A percentile compares a stretch with the other conserved stretches of the same genome.
phyloP scores from a whole-genome alignment of 1,284 basidiomycete species.

The Sparassis latifolia region DNA sequence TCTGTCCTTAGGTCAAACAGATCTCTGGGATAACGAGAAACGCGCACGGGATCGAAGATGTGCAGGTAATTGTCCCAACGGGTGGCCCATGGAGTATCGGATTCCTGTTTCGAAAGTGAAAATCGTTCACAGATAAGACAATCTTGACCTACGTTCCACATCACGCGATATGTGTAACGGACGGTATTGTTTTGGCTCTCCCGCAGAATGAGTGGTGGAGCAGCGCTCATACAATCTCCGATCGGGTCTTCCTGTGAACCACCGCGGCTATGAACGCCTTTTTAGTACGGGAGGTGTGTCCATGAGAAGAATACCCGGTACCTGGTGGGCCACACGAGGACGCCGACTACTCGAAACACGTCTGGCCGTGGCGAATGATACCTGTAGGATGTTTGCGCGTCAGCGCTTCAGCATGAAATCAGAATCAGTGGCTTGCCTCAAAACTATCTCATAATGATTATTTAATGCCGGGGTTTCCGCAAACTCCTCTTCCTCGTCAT shows the following conservation, averaged over 20 bases:
- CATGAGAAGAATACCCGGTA: constrained; percentile 20
- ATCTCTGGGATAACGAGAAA: not conserved
- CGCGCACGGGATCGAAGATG: constrained; percentile 56
- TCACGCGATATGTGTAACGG: constrained; percentile 85
- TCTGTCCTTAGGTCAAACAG: constrained; percentile 6
- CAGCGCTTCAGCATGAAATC: no score
- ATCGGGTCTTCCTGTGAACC: constrained; percentile 39
- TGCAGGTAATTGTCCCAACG: constrained; percentile 95
- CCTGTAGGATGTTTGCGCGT: constrained; percentile 33
- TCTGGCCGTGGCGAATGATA: constrained; percentile 74
- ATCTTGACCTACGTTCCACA: constrained; percentile 65
- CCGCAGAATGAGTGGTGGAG: constrained; percentile 50
- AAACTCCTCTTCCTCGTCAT: constrained; percentile 48
- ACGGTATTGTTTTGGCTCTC: constrained; percentile 64
- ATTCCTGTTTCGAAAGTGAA: constrained; percentile 44
- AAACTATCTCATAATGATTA: constrained; percentile 86
- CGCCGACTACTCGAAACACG: constrained; percentile 81
- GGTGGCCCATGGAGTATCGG: constrained; percentile 86
- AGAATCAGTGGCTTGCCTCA: constrained; percentile 43
- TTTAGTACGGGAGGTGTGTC: not conserved
- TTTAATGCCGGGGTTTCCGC: constrained; percentile 68
- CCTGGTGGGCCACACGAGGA: constrained; percentile 88
- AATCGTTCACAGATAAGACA: not conserved
- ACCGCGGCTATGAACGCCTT: constrained; percentile 41
- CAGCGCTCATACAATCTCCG: constrained; percentile 27